A percentile compares a stretch with the other conserved stretches of the same genome.
Evolutionary conservation across 495 filamentous ascomycete species (phyloP).

Genomic region (Tuber microsphaerosporum): DNA sequence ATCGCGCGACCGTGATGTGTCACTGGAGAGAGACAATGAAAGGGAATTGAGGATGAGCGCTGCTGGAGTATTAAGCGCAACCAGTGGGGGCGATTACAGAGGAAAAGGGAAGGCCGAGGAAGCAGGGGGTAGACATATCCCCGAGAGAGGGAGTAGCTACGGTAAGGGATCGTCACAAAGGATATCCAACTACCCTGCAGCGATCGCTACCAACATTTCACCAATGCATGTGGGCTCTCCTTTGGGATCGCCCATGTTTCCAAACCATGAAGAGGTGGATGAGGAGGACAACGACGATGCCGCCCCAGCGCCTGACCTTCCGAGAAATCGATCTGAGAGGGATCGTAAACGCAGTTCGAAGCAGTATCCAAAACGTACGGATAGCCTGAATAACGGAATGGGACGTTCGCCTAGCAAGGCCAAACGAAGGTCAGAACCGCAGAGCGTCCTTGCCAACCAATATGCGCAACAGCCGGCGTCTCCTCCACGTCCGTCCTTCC

Average conservation of each 20-base stretch:
- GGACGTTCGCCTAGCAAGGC: conserved; percentile 26
- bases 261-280: conserved; percentile 25
- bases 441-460: conserved; percentile 42
- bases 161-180: conserved; percentile 36
- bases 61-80: conserved; percentile 27
- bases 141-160: conserved; percentile 34
- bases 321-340: conserved; percentile 31
- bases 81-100: conserved; percentile 16
- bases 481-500: conserved; percentile 42
- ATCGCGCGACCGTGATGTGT: conserved; percentile 1
- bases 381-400: conserved; percentile 22
- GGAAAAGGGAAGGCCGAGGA: conserved; percentile 28
- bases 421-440: conserved; percentile 44
- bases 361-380: conserved; percentile 27
- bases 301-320: conserved; percentile 35
- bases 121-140: conserved; percentile 31
- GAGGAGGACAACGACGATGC: conserved; percentile 28
- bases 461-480: conserved; percentile 42
- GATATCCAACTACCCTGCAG: conserved; percentile 19
- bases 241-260: conserved; percentile 33
- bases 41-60: conserved; percentile 34
- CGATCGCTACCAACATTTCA: conserved; percentile 18
- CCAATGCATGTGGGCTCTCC: conserved; percentile 23
- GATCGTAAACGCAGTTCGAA: conserved; percentile 32
- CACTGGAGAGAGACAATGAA: conserved; percentile 22